A percentile compares a stretch with the other conserved stretches of the same genome.
Conservation (phyloP, 2,329 filamentous ascomycete species). For the Talaromyces sp. region DNA sequence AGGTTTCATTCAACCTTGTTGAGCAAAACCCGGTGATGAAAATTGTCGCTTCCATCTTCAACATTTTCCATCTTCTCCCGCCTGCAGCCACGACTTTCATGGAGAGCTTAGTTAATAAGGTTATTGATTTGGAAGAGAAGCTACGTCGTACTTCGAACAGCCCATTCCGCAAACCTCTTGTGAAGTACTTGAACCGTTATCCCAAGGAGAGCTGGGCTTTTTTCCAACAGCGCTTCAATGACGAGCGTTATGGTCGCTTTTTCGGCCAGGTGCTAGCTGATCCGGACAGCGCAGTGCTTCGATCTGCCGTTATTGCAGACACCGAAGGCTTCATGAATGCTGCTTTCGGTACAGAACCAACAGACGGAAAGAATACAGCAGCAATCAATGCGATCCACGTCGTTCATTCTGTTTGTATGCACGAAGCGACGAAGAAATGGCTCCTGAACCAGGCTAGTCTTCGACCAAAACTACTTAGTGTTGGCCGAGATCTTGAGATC, state of each 20-base stretch:
- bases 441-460: constrained; percentile 54
- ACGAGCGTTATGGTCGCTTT: constrained; percentile 84
- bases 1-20: constrained; percentile 89
- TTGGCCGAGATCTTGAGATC: constrained; percentile 74
- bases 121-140: constrained; percentile 82
- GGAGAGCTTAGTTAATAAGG: constrained; percentile 80
- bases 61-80: constrained; percentile 95
- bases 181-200: constrained; percentile 91
- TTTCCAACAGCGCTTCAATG: constrained; percentile 73
- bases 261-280: constrained; percentile 82
- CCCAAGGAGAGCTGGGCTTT: constrained; percentile 81
- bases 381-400: constrained; percentile 86
- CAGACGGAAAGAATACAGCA: constrained; percentile 68
- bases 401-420: constrained; percentile 71
- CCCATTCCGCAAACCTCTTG: constrained; percentile 84
- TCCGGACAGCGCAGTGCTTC: constrained; percentile 67
- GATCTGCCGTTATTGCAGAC: constrained; percentile 70
- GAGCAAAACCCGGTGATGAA: constrained; percentile 93
- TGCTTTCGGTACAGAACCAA: constrained; percentile 60
- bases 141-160: constrained; percentile 84
- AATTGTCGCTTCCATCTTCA: constrained; percentile 89
- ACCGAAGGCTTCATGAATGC: constrained; percentile 67
- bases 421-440: constrained; percentile 64
- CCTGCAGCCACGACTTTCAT: constrained; percentile 87
- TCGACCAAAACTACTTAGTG: constrained; percentile 57